Base-by-base conservation (phyloP, 1,284 basidiomycete species). In the Ceratobasidium sp. region DNA sequence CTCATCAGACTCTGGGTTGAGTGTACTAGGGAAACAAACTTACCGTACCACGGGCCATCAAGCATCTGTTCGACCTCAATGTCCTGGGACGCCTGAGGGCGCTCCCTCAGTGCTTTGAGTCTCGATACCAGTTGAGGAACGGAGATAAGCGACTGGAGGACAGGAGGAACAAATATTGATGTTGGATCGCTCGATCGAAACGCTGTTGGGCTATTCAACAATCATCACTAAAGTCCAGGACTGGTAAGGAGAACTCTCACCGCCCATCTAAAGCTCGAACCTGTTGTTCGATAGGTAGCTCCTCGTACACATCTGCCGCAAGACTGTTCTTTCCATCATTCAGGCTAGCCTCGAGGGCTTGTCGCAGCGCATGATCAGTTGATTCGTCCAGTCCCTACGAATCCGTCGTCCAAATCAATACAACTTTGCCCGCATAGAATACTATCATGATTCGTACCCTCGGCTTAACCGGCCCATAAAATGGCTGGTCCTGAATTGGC, bases 281-380 rank as follows among this genome's bases (percentile, higher is more conserved):
- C n/a, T 65, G 70, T 16, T 72, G 32, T 23, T 67, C 60, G 53
- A 50, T 36, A 6, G 71, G 28, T n/a, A 65, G 26, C 23, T 74
- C 73, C n/a, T 32, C 52, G 26, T 72, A 74, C 23, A 72, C 53
- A 52, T 74, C 73, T 28, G 73, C 71, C 26, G 70, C 64, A 21
- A 72, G 39, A 43, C 48, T 72, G 18, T 58, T 57, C 26, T 58
- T 58, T 21, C 65, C 53, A 18, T 71, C 64, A 9, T 70, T 61
- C 32, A 74, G 36, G 48, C 73, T 74, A 5, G 71, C 73, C 32
- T 74, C 72, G n/a, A 74, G 58, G 16, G 74, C 74, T 18, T 48
- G 71, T 46, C 67, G 55, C n/a, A 74, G 59, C 30, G 64, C 65
- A 21, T 74, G 72, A 23, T 74, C 74, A n/a, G 65, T 69, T 6